A percentile compares a stretch with the other conserved stretches of the same genome.
Evolutionary conservation across 31 red algal genomes (phyloP).

Genomic region (Bonnemaisonia californica): DNA sequence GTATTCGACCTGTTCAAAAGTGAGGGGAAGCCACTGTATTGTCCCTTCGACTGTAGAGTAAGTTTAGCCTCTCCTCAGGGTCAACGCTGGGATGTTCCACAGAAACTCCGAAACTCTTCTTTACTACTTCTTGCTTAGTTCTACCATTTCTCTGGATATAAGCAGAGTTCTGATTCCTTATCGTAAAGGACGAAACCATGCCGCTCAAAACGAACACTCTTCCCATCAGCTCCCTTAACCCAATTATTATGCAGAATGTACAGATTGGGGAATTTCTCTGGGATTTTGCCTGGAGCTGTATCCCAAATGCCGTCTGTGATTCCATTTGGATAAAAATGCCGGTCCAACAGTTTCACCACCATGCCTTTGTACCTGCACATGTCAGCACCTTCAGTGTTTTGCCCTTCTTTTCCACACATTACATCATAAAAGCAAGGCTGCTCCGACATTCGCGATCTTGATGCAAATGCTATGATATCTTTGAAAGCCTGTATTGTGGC

Average conservation of each 20-base stretch:
- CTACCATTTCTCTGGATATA: slow-evolving; percentile 80
- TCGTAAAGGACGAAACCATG: slow-evolving; percentile 91
- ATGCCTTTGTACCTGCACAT: slow-evolving; percentile 91
- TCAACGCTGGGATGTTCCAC: too few relatives aligned
- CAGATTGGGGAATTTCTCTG: slow-evolving; percentile 76
- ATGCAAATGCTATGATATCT: slow-evolving; percentile 93
- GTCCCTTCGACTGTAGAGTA: too few relatives aligned
- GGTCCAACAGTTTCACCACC: slow-evolving; percentile 79
- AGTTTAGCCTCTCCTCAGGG: too few relatives aligned
- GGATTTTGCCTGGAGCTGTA: slow-evolving; percentile 55
- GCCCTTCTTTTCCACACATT: slow-evolving; percentile 94
- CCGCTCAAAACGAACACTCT: slow-evolving; percentile 78
- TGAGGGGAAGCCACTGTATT: too few relatives aligned
- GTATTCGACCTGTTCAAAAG: too few relatives aligned
- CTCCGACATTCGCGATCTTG: slow-evolving; percentile 89
- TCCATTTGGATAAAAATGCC: slow-evolving; percentile 95
- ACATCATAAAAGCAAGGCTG: slow-evolving; percentile 99
- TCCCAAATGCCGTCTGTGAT: slow-evolving; percentile 92
- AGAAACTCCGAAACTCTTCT: too few relatives aligned
- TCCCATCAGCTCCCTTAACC: slow-evolving; percentile 93
- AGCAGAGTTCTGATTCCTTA: slow-evolving; percentile 86
- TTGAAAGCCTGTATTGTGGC: slow-evolving; percentile 84
- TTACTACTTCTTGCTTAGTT: not conserved
- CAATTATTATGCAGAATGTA: slow-evolving; percentile 99
- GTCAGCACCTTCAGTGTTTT: slow-evolving; percentile 80